Percentiles rank a stretch among this genome's conserved stretches.
phyloP scores from a whole-genome alignment of 2,329 filamentous ascomycete genomes.

The Rhynchosporium secalis region DNA sequence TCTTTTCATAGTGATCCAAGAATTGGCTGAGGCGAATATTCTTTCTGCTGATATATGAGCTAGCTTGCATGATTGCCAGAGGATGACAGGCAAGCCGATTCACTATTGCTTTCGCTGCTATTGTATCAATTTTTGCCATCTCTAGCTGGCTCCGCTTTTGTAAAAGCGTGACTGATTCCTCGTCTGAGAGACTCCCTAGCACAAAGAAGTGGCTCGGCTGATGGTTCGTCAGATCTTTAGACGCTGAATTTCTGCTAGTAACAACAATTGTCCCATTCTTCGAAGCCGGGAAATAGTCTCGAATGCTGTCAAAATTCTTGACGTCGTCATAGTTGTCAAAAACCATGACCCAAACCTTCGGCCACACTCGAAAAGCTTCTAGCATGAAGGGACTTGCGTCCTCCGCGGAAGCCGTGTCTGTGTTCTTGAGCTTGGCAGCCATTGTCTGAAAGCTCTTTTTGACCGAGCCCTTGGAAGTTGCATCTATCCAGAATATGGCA shows the following conservation, averaged over 20 bases:
- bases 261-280: slow-evolving; percentile 25
- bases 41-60: slow-evolving; percentile 32
- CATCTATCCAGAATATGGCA: slow-evolving; percentile 29
- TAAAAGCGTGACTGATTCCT: slow-evolving; percentile 26
- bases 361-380: slow-evolving; percentile 14
- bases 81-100: slow-evolving; percentile 30
- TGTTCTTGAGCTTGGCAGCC: slow-evolving; percentile 14
- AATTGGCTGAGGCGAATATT: slow-evolving; percentile 30
- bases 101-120: slow-evolving; percentile 22
- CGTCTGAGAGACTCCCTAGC: slow-evolving; percentile 19
- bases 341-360: slow-evolving; percentile 30
- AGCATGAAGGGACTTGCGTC: slow-evolving; percentile 14
- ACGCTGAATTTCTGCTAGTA: slow-evolving; percentile 25
- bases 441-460: slow-evolving; percentile 26
- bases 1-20: slow-evolving; percentile 23
- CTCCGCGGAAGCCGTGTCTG: slow-evolving; percentile 8
- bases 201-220: slow-evolving; percentile 17
- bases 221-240: not conserved
- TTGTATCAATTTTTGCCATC: not conserved
- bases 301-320: slow-evolving; percentile 19
- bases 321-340: slow-evolving; percentile 35
- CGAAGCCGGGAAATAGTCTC: slow-evolving; percentile 22
- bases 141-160: slow-evolving; percentile 6
- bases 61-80: slow-evolving; percentile 37
- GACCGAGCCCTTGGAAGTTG: slow-evolving; percentile 22